Evolutionary conservation across 2,329 filamentous ascomycete species (phyloP), one percentile per base, ranked within the genome.

Genomic region (Intubia oerlemansii): DNA sequence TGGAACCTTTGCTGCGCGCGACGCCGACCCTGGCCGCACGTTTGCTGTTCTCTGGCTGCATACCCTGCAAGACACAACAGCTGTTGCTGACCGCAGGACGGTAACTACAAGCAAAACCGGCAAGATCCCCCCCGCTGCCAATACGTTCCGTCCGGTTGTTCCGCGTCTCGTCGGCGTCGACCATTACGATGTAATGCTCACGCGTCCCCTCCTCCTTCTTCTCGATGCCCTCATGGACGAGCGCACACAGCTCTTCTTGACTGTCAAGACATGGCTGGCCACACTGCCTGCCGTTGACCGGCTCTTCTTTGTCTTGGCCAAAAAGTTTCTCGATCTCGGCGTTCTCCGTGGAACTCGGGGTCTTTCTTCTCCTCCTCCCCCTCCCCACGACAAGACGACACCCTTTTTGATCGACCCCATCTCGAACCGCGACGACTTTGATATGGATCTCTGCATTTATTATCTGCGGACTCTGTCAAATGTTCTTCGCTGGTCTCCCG

Each of bases 41-140:
- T 85, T 91, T 44, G 59, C 65, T 23, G 65, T 81, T 4, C 51
- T 91, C 4, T 92, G 82, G 81, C 73, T 71, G n/a, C 80, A 90
- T 44, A 79, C 64, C 13, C 47, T 74, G 17, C 67, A 73, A 42
- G 69, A 70, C 35, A 63, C 57, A n/a, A n/a, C n/a, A n/a, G n/a
- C n/a, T n/a, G n/a, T n/a, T n/a, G n/a, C n/a, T n/a, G n/a, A n/a
- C n/a, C n/a, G n/a, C n/a, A n/a, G n/a, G n/a, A n/a, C n/a, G n/a
- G n/a, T n/a, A n/a, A n/a, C n/a, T n/a, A n/a, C n/a, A n/a, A n/a
- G n/a, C n/a, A n/a, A n/a, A n/a, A n/a, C n/a, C n/a, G n/a, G n/a
- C n/a, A n/a, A n/a, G n/a, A n/a, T n/a, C n/a, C n/a, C n/a, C n/a
- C n/a, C n/a, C n/a, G n/a, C n/a, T n/a, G n/a, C n/a, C n/a, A n/a